Evolutionary conservation across 192 early-diverging fungal genomes (phyloP), one percentile per base, ranked within the genome.

Genomic region (Rhizoclosmatium sp.): DNA sequence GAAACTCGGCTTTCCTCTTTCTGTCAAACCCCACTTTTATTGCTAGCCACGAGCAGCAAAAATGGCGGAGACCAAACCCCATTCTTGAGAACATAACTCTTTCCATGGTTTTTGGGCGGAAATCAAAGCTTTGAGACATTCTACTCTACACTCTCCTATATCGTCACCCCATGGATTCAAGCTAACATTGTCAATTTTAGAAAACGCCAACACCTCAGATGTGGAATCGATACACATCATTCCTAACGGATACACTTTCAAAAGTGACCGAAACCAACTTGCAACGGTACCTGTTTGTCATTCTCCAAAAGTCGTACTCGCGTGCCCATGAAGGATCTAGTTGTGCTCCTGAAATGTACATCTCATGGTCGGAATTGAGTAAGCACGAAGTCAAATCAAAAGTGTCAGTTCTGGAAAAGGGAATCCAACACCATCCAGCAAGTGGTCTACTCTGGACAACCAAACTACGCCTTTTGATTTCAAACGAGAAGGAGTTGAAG

Each of bases 201-300:
- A 84, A 84, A 42, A 44, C 86, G 31, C 69, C 85, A 16, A 67
- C 80, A 4, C 75, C 84, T 2, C 85, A 71, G 31, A 90, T 93
- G 88, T 93, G 91, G 90, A 81, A 83, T 60, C 60, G 82, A 69
- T 95, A 92, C 82, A 81, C 87, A 14, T 69, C 80, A 4, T 95
- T 95, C 77, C 81, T 95, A 78, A 68, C 47, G 4, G 78, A 83
- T 39, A 88, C 90, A 82, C 76, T 80, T 5, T 23, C 62, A 2
- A 76, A 74, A 0, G 83, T 86, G 2, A 66, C 84, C 3, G 91
- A 93, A 81, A 78, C 84, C 49, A 88, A 90, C 71, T 79, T 94
- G 81, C 85, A 86, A 80, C 39, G 31, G 12, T 93, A 91, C 81
- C 83, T 93, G 49, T 82, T 84, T 23, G 87, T 87, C 71, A 83